Base-by-base conservation (phyloP, 352 stramenopile genomes). In the Phytophthora sp. region DNA sequence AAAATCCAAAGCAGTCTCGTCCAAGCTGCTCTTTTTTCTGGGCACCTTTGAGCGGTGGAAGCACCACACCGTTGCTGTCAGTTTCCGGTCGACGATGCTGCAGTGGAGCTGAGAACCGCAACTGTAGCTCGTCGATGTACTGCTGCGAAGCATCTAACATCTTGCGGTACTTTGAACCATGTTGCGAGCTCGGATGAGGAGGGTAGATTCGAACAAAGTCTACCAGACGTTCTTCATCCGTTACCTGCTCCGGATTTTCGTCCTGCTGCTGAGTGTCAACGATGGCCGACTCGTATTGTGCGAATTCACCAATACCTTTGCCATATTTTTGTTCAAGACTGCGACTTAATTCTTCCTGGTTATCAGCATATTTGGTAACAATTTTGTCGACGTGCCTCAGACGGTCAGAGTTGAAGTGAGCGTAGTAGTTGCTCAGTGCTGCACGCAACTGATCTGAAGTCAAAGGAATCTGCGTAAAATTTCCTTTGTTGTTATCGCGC, bases 81-180 rank as follows among this genome's bases (percentile, higher is more conserved):
- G 60, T 74, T 35, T 77, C 62, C 21, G 69, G 70, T 30, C 80
- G 79, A 4, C 84, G 84, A 52, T 94, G 86, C 58, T 95, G 84
- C 18, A 95, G 53, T 37, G 87, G 87, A 1, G 83, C 84, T 0
- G 80, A 86, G 51, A 95, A 91, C 15, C 87, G 76, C 66, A 95
- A 78, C 46, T 94, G 83, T 63, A 92, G 76, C 54, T 94, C 87
- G 54, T 91, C 81, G 30, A 90, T 89, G 56, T 92, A 72, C 27
- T 88, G 72, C 58, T 92, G 82, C 2, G 83, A 91, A n/a, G 84
- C 85, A 15, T 91, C 83, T 11, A 95, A 65, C 64, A 95, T 91
- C 53, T 88, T 85, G 21, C 69, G 73, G 46, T 92, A 95, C 66
- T 87, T 93, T 42, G 61, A 79, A 17, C 56, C 68, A n/a, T 73